phyloP scores from a whole-genome alignment of 805 yeast genomes.

The Brettanomyces sp. region DNA sequence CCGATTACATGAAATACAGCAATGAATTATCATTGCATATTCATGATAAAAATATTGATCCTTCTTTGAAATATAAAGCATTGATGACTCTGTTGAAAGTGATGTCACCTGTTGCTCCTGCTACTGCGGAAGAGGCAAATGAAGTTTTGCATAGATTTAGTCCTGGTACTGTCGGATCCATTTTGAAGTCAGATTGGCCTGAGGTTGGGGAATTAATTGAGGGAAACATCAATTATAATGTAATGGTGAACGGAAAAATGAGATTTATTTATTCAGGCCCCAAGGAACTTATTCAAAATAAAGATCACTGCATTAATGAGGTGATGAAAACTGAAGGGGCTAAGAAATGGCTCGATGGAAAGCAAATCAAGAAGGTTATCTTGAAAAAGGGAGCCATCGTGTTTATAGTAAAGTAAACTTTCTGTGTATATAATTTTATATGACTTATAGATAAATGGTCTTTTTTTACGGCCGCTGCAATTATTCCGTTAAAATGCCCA shows the following conservation, averaged over 20 bases:
- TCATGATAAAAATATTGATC: conserved; percentile 27
- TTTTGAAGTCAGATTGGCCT: conserved; percentile 65
- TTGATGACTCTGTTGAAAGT: conserved; percentile 35
- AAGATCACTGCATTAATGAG: conserved; percentile 28
- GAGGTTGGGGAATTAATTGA: conserved; percentile 29
- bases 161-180: conserved; percentile 25
- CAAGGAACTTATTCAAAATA: conserved; percentile 27
- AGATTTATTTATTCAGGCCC: conserved; percentile 32
- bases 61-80: conserved; percentile 36
- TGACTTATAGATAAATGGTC: no score
- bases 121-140: conserved; percentile 76
- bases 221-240: conserved; percentile 33
- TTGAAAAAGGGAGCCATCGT: conserved; percentile 29
- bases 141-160: conserved; percentile 31
- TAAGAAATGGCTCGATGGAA: conserved; percentile 31
- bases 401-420: conserved; percentile 10
- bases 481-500: no score
- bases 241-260: conserved; percentile 70
- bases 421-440: not conserved
- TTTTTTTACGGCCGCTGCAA: no score
- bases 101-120: conserved; percentile 77
- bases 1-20: conserved; percentile 83
- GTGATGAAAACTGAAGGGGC: conserved; percentile 28
- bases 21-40: conserved; percentile 34
- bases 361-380: conserved; percentile 43